phyloP scores from a whole-genome alignment of 768 basidiomycete genomes.

The Rhizopogon vesiculosus region DNA sequence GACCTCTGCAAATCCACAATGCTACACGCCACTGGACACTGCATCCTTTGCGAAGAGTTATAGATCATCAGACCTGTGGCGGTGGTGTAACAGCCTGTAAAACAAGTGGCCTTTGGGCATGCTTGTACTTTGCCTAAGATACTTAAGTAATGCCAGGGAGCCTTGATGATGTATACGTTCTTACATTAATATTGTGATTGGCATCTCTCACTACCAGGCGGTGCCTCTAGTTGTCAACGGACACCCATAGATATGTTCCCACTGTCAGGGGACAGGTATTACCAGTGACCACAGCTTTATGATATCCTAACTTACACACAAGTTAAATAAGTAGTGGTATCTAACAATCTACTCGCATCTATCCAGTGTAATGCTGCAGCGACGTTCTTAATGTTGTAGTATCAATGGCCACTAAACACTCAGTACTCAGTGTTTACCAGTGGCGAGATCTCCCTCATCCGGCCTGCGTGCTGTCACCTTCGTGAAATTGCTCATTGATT shows the following conservation, averaged over 20 bases:
- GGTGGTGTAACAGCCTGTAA: neutral
- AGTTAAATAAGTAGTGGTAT: neutral
- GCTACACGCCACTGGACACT: neutral
- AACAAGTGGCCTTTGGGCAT: neutral
- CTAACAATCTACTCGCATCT: neutral
- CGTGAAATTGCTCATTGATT: constrained; percentile 62
- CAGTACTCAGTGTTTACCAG: neutral
- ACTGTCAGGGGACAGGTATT: too few relatives aligned
- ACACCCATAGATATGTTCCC: too few relatives aligned
- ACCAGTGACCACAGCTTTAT: neutral
- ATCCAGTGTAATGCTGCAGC: neutral
- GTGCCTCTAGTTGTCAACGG: too few relatives aligned
- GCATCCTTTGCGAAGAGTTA: neutral
- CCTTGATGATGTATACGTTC: too few relatives aligned
- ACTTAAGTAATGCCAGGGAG: too few relatives aligned
- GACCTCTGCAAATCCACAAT: neutral
- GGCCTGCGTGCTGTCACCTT: constrained; percentile 58
- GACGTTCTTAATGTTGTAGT: neutral
- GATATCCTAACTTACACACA: too few relatives aligned
- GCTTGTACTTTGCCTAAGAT: neutral
- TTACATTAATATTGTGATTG: too few relatives aligned
- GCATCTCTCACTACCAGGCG: too few relatives aligned
- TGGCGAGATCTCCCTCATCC: constrained; percentile 39
- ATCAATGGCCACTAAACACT: neutral
- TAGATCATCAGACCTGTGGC: neutral